phyloP scores from a whole-genome alignment of 2,329 filamentous ascomycete species.

The Aspergillus aculeatinus region DNA sequence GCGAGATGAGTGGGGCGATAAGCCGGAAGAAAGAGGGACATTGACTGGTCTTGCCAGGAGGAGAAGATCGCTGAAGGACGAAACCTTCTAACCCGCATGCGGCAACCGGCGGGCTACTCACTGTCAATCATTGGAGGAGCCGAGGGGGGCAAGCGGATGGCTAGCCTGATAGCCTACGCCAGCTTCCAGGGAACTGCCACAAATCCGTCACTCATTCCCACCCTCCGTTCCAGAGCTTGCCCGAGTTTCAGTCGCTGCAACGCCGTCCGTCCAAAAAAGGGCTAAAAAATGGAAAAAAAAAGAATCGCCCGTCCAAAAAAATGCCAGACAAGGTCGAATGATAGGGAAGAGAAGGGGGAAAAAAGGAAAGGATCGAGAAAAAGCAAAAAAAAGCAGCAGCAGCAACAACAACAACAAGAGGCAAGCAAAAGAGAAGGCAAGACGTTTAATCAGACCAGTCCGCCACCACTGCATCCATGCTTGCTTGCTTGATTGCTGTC shows the following conservation, averaged over 20 bases:
- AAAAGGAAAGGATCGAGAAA: background rate
- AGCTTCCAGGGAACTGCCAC: constrained; percentile 17
- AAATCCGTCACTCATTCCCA: background rate
- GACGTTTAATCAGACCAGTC: background rate
- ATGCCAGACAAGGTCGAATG: background rate
- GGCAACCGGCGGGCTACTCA: constrained; percentile 7
- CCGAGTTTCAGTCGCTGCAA: constrained; percentile 14
- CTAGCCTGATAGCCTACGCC: constrained; percentile 19
- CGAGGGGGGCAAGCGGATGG: constrained; percentile 13
- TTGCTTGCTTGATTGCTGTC: background rate
- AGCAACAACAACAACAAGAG: too few relatives aligned
- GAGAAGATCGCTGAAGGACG: constrained; percentile 20
- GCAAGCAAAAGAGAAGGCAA: background rate
- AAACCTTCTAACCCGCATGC: constrained; percentile 19
- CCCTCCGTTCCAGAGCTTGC: constrained; percentile 14
- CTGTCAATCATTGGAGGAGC: constrained; percentile 14
- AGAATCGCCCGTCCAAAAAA: background rate
- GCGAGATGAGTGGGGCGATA: constrained; percentile 19
- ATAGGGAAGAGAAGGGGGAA: background rate
- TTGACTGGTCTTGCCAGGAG: constrained; percentile 17
- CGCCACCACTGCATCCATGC: background rate
- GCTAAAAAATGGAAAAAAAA: background rate
- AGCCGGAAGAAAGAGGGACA: constrained; percentile 7
- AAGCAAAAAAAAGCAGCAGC: background rate
- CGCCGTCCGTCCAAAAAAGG: background rate